Evolutionary conservation across 495 filamentous ascomycete genomes (phyloP), one percentile per base, ranked within the genome.

Genomic region (Diplogelasinospora grovesii): DNA sequence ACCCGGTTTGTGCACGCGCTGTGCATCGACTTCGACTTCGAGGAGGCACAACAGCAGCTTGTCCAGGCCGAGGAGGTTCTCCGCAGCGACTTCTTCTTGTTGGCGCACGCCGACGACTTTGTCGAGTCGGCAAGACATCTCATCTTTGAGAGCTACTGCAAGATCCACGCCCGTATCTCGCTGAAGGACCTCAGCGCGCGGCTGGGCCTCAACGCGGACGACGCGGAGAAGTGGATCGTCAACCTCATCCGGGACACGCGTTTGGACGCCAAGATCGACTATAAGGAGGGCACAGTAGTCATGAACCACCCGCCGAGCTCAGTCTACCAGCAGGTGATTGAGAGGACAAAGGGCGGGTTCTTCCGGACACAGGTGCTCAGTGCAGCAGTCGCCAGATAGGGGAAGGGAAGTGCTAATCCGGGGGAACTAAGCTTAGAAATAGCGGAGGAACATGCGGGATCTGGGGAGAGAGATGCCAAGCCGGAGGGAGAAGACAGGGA

Each of bases 211-310:
- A 85, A 79, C 55, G 78, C 87, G 54, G 88, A 95, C 54, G 92
- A 95, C 52, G 92, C 93, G 49, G 92, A 98, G 79, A 97, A 96
- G 73, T 97, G 93, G 93, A 98, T 98, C 50, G 92, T 98, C 45
- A 98, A 98, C 69, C 77, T 97, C 30, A 98, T 98, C 68, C 81
- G 92, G 43, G 92, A 98, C 61, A 98, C 92, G 2, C 76, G 92
- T 36, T 86, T 98, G 27, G 92, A 98, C 54, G 92, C 93, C 46
- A 98, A 98, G 78, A 93, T 98, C 50, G 92, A 98, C 64, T 97
- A 95, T 68, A 85, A 97, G 71, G 87, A 89, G 68, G 92, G 92
- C 51, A 98, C 92, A 27, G 92, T 98, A 20, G 80, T 98, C 44
- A 98, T 98, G 92, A 98, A 98, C 70, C 92, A 98, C 69, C 92